phyloP scores from a whole-genome alignment of 192 early-diverging fungal species.

The Chytriomyces sp. region DNA sequence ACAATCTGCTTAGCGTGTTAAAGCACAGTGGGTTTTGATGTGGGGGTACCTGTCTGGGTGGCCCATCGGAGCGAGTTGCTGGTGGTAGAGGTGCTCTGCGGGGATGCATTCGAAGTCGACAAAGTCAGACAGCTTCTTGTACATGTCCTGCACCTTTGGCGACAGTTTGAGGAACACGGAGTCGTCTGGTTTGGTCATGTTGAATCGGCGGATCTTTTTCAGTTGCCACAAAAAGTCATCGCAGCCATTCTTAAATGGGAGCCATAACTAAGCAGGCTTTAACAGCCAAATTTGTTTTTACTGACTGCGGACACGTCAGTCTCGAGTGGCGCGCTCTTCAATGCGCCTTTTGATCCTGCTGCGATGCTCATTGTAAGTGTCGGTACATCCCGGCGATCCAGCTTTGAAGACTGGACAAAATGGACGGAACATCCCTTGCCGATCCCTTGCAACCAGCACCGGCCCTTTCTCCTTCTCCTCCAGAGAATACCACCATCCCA shows the following conservation, averaged over 20 bases:
- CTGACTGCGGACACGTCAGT: no score
- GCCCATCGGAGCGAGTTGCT: conserved; percentile 68
- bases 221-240: background rate
- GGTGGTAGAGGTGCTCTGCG: conserved; percentile 76
- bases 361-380: no score
- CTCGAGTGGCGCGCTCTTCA: no score
- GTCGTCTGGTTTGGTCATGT: background rate
- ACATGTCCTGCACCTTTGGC: conserved; percentile 43
- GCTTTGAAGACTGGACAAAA: no score
- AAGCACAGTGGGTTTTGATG: no score
- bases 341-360: no score
- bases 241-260: background rate
- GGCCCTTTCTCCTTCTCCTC: background rate
- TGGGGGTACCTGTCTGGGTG: conserved; percentile 70
- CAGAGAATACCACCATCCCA: background rate
- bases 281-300: no score
- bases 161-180: conserved; percentile 43
- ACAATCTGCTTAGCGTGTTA: background rate
- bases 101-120: conserved; percentile 90
- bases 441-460: no score
- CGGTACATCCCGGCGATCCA: no score
- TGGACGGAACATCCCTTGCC: no score
- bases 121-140: conserved; percentile 47
- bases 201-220: conserved; percentile 1
- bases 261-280: no score